A percentile compares a stretch with the other conserved stretches of the same genome.
Evolutionary conservation across 177 flowering plant genomes (phyloP).

Genomic region (Vitis hybrid): DNA sequence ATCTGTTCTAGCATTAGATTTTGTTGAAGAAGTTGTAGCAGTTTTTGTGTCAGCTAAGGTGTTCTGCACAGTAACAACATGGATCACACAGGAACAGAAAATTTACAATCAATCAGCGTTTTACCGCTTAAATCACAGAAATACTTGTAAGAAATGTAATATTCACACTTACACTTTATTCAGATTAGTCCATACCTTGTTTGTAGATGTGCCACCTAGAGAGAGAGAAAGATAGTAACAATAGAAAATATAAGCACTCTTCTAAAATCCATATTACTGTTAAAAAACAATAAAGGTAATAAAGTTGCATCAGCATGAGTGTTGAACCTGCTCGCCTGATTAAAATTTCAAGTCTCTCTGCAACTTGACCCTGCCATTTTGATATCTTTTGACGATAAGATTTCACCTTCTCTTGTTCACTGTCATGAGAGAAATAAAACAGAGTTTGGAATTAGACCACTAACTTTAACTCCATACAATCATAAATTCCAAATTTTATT

Average conservation of each 20-base stretch:
- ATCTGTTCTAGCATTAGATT: slow-evolving; percentile 30
- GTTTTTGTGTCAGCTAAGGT: slow-evolving; percentile 28
- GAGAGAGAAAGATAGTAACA: slow-evolving; percentile 1
- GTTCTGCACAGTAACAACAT: slow-evolving; percentile 31
- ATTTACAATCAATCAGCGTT: background rate
- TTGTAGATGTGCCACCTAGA: slow-evolving; percentile 43
- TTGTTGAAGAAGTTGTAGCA: slow-evolving; percentile 31
- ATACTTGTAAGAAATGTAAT: slow-evolving; percentile 1
- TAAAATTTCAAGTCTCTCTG: slow-evolving; percentile 72
- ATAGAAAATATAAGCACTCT: slow-evolving; percentile 7
- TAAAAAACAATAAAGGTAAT: slow-evolving; percentile 3
- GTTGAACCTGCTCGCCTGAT: slow-evolving; percentile 60
- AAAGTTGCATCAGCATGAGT: slow-evolving; percentile 6
- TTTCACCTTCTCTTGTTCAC: slow-evolving; percentile 88
- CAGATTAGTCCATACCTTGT: slow-evolving; percentile 51
- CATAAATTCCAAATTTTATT: background rate
- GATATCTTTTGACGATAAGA: slow-evolving; percentile 78
- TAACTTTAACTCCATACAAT: background rate
- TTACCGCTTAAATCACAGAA: background rate
- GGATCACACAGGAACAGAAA: background rate
- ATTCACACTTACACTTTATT: slow-evolving; percentile 1
- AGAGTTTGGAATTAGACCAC: background rate
- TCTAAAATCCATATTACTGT: background rate
- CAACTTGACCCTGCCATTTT: slow-evolving; percentile 83
- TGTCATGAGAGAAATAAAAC: slow-evolving; percentile 21